These are phyloP conservation scores for Suillus plorans DNA, from an alignment of 768 basidiomycete species.

Conservation along the genomic window DNA sequence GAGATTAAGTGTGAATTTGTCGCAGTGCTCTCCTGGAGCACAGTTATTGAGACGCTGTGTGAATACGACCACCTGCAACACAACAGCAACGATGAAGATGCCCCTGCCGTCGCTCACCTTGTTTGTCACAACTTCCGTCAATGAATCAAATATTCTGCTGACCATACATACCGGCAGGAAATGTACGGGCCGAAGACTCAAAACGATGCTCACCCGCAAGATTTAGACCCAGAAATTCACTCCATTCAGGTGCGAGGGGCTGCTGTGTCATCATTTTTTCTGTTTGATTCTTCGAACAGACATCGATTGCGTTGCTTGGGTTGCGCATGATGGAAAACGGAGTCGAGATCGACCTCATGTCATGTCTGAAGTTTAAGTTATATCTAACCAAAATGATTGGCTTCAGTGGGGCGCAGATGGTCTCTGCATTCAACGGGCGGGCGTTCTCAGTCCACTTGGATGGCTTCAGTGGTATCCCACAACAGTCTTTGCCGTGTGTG, in stretches of 20 bases:
- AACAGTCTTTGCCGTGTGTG: conserved; percentile 52
- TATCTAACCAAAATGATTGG: conserved; percentile 50
- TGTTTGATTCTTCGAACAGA: conserved; percentile 34
- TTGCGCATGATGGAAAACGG: conserved; percentile 70
- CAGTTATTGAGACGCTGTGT: conserved; percentile 54
- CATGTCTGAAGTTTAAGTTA: conserved; percentile 60
- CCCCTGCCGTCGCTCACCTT: conserved; percentile 39
- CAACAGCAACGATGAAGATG: conserved; percentile 38
- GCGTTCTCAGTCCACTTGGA: conserved; percentile 56
- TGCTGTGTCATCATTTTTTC: neutral
- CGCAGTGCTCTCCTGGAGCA: conserved; percentile 65
- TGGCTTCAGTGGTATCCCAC: conserved; percentile 42
- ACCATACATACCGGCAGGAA: conserved; percentile 31
- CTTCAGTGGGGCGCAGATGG: conserved; percentile 49
- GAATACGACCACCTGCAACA: conserved; percentile 52
- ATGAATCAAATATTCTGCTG: neutral
- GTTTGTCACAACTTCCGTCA: conserved; percentile 26
- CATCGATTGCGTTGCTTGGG: conserved; percentile 54
- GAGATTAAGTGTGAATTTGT: neutral
- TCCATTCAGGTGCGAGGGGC: conserved; percentile 41
- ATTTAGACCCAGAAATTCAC: conserved; percentile 46
- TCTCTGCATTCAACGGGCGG: conserved; percentile 47
- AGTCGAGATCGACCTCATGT: conserved; percentile 48
- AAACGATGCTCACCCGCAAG: conserved; percentile 11
- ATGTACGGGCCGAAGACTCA: conserved; percentile 42